phyloP scores from a whole-genome alignment of 2,329 filamentous ascomycete species.

The Aspergillus novofumigatus region DNA sequence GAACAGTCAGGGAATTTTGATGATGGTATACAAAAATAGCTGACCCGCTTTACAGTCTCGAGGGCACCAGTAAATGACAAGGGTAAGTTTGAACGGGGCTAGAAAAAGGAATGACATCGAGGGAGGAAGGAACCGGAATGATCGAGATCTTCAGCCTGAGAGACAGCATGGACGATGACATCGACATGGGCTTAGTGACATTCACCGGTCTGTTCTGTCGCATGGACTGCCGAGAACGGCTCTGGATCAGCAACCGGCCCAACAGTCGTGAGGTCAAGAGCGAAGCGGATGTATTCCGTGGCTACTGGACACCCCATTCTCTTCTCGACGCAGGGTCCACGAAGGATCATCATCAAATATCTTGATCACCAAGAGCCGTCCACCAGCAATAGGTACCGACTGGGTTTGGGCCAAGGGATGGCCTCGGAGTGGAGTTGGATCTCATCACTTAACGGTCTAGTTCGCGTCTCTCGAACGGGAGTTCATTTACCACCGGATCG shows the following conservation, averaged over 20 bases:
- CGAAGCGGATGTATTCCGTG: slow-evolving; percentile 9
- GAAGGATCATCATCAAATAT: background rate
- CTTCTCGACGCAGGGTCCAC: slow-evolving; percentile 2
- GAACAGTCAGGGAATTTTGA: background rate
- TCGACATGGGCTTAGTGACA: slow-evolving; percentile 5
- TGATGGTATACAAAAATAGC: slow-evolving; percentile 4
- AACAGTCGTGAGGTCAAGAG: background rate
- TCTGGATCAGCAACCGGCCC: slow-evolving; percentile 8
- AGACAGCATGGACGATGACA: slow-evolving; percentile 4
- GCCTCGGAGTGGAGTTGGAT: background rate
- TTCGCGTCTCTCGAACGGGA: background rate
- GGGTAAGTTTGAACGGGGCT: slow-evolving; percentile 1
- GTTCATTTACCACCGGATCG: slow-evolving; percentile 5
- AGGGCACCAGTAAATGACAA: background rate
- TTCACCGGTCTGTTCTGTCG: background rate
- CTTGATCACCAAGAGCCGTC: slow-evolving; percentile 5
- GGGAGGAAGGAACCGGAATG: slow-evolving; percentile 5
- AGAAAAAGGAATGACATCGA: slow-evolving; percentile 2
- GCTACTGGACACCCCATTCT: slow-evolving; percentile 5
- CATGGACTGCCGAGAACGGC: background rate
- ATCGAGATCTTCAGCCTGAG: slow-evolving; percentile 16
- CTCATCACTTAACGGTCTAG: background rate
- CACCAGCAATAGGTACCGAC: slow-evolving; percentile 3
- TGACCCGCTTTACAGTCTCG: background rate
- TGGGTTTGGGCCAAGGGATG: slow-evolving; percentile 8